Base-by-base conservation (phyloP, 2,329 filamentous ascomycete genomes). In the Pseudonectria foliicola region DNA sequence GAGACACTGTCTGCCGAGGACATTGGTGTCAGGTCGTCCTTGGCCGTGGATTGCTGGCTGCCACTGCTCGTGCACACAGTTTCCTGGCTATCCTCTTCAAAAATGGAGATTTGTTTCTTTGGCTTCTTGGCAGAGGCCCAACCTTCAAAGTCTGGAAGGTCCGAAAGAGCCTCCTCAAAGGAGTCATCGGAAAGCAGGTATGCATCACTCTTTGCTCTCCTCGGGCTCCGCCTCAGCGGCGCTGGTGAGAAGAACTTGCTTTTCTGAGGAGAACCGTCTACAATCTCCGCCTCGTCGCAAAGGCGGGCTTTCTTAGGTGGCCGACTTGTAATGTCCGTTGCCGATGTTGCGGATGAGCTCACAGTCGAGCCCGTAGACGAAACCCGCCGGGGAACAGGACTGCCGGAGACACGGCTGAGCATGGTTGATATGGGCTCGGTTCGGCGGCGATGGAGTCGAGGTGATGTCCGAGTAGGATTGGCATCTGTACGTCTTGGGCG, bases 301-400 rank as follows among this genome's bases (percentile, higher is more conserved):
- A 78, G 54, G 25, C 73, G 69, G 27, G 67, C 67, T 54, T 78
- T 78, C 60, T 79, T 79, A 34, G 64, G 64, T 14, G 75, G 74
- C 32, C 72, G 46, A 25, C 31, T 46, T n/a, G 39, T 29, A 35
- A 45, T 26, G 16, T 61, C 55, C 13, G 44, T 35, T 16, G 46
- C 40, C 24, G 39, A 35, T n/a, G 25, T 29, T 13, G 33, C 16
- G 27, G 39, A 21, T 11, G 40, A 29, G 30, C 29, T 40, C 11
- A 45, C 41, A 4, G 42, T 12, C 11, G 40, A 40, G 21, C 34
- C 31, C n/a, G 16, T 29, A 6, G 40, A 44, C 31, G 43, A 40
- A 2, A 44, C 37, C 3, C 41, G 44, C 11, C 40, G 45, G 7
- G 40, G n/a, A 10, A 38, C 34, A 25, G 53, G 38, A 15, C 41